A percentile compares a stretch with the other conserved stretches of the same genome.
Evolutionary conservation across 139 green algal genomes (phyloP).

Genomic region (Auxenochlorella pyrenoidosa): DNA sequence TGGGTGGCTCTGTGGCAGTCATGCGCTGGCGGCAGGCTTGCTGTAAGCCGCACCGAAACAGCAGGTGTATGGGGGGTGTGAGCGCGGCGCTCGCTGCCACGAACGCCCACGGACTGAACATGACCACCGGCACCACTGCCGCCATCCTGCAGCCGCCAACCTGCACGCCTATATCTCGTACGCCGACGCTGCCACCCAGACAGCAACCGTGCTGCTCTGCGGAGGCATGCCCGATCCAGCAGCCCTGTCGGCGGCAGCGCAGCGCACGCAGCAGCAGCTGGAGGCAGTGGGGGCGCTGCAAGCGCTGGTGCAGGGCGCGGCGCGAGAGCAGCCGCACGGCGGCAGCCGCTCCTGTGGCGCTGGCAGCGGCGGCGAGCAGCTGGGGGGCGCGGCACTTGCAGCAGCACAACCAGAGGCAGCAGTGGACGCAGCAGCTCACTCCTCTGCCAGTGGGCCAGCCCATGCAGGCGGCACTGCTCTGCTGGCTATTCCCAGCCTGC

Average conservation of each 20-base stretch:
- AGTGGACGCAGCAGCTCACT: constrained; percentile 9
- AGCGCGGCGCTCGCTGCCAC: no score
- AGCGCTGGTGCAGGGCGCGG: not conserved
- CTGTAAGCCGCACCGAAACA: not conserved
- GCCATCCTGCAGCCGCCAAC: constrained; percentile 65
- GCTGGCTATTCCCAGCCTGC: constrained; percentile 46
- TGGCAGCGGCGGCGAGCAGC: constrained; percentile 9
- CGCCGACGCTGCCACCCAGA: constrained; percentile 48
- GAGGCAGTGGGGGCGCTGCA: constrained; percentile 14
- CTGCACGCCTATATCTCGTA: constrained; percentile 86
- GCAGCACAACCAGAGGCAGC: constrained; percentile 13
- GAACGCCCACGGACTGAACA: no score
- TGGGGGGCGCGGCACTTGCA: not conserved
- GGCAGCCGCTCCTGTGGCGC: not conserved
- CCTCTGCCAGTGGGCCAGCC: not conserved
- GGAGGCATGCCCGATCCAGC: constrained; percentile 25
- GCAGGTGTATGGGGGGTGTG: no score
- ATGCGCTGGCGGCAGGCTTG: not conserved
- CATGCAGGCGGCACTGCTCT: not conserved
- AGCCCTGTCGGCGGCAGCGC: not conserved
- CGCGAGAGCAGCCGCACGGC: not conserved
- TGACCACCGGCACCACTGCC: no score
- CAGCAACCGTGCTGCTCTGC: constrained; percentile 38
- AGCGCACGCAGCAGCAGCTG: constrained; percentile 35
- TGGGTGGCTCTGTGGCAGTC: not conserved